Evolutionary conservation across 805 yeast genomes (phyloP).

Genomic region (Candida oleophila): DNA sequence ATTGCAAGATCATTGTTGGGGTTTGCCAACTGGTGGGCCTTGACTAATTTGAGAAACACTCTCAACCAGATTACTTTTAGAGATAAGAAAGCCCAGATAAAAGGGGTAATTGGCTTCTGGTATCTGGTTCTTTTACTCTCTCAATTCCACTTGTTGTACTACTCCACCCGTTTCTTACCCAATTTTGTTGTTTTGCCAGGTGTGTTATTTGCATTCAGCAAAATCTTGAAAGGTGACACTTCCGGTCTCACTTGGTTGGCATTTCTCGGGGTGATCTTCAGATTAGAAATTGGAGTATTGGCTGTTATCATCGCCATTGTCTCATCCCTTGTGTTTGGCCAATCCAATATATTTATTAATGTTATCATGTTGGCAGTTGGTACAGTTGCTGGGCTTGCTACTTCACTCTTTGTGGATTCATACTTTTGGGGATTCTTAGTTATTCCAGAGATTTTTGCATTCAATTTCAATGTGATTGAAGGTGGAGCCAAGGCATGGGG

Average conservation of each 20-base stretch:
- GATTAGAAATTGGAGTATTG: conserved; percentile 67
- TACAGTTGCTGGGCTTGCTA: conserved; percentile 45
- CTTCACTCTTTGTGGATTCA: conserved; percentile 60
- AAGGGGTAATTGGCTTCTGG: conserved; percentile 48
- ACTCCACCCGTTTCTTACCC: conserved; percentile 85
- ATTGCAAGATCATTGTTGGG: conserved; percentile 64
- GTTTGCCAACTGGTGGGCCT: conserved; percentile 51
- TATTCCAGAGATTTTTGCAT: conserved; percentile 76
- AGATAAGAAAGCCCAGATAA: conserved; percentile 14
- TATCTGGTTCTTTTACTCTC: conserved; percentile 56
- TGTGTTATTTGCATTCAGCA: conserved; percentile 54
- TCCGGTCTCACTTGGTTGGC: conserved; percentile 53
- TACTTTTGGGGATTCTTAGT: conserved; percentile 64
- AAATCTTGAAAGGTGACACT: conserved; percentile 49
- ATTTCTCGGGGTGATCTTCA: conserved; percentile 64
- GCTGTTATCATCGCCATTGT: conserved; percentile 47
- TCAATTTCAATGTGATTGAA: conserved; percentile 70
- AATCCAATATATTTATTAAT: conserved; percentile 40
- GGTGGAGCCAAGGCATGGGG: conserved; percentile 87
- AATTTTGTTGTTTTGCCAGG: conserved; percentile 81
- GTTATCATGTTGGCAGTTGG: conserved; percentile 48
- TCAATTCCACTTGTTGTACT: conserved; percentile 80
- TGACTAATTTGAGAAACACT: conserved; percentile 50
- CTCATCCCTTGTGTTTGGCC: conserved; percentile 45
- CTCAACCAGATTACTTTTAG: conserved; percentile 20